Evolutionary conservation across 306 rosid genomes (phyloP).

Genomic region (Pyrus betulifolia): DNA sequence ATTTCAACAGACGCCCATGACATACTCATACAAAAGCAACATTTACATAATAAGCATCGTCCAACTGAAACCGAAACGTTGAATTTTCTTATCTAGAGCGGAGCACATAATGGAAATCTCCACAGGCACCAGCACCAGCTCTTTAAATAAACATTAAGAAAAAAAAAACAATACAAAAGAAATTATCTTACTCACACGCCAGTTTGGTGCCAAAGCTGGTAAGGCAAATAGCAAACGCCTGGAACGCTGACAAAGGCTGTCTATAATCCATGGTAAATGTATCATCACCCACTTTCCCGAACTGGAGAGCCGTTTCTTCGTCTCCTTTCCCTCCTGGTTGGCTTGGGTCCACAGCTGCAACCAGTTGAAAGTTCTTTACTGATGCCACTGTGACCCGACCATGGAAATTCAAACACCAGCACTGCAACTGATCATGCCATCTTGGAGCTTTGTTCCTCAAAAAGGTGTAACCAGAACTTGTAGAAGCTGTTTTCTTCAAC

Average conservation of each 20-base stretch:
- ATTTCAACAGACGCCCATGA: conserved; percentile 11
- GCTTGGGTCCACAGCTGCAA: conserved; percentile 76
- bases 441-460: conserved; percentile 96
- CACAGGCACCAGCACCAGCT: conserved; percentile 19
- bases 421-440: conserved; percentile 93
- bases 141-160: conserved; percentile 24
- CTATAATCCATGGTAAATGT: conserved; percentile 94
- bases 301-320: conserved; percentile 84
- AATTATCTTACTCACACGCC: conserved; percentile 72
- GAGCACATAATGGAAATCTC: conserved; percentile 29
- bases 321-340: conserved; percentile 91
- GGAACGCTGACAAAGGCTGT: conserved; percentile 91
- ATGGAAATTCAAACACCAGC: conserved; percentile 99
- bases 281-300: conserved; percentile 92
- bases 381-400: conserved; percentile 96
- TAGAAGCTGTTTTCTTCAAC: conserved; percentile 27
- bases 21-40: conserved; percentile 23
- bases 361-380: conserved; percentile 93
- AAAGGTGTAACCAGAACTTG: conserved; percentile 39
- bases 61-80: conserved; percentile 19
- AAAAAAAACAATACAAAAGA: not conserved
- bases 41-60: conserved; percentile 42
- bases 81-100: conserved; percentile 3
- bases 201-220: conserved; percentile 97
- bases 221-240: conserved; percentile 95